Evolutionary conservation across 2,329 filamentous ascomycete species (phyloP).

Genomic region (Dactylonectria estremocensis): DNA sequence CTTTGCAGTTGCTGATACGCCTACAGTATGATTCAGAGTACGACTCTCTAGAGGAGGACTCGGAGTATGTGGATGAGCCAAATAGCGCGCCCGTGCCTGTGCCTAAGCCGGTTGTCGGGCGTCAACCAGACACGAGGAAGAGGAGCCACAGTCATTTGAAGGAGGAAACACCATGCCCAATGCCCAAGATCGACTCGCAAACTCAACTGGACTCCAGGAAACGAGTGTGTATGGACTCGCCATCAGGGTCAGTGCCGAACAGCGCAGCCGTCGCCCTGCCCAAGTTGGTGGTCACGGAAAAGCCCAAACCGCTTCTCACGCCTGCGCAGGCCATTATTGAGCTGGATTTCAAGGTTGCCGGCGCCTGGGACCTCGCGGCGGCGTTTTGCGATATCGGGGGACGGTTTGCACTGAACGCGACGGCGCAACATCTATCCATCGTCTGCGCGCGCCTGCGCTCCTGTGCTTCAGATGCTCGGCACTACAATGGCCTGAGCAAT

Average conservation of each 20-base stretch:
- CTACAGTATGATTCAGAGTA: slow-evolving; percentile 34
- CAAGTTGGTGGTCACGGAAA: background rate
- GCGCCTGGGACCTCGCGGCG: slow-evolving; percentile 27
- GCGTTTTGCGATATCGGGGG: slow-evolving; percentile 39
- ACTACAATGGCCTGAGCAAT: slow-evolving; percentile 7
- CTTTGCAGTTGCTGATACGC: background rate
- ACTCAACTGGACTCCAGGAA: slow-evolving; percentile 31
- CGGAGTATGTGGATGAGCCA: slow-evolving; percentile 21
- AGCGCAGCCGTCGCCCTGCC: background rate
- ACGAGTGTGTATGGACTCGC: slow-evolving; percentile 31
- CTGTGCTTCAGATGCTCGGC: background rate
- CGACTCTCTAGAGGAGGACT: slow-evolving; percentile 4
- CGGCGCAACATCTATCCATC: slow-evolving; percentile 35
- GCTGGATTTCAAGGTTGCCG: slow-evolving; percentile 24
- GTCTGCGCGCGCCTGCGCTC: slow-evolving; percentile 32
- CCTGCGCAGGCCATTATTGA: slow-evolving; percentile 34
- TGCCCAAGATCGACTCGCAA: slow-evolving; percentile 23
- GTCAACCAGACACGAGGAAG: slow-evolving; percentile 30
- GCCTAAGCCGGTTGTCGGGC: background rate
- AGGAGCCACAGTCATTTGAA: slow-evolving; percentile 29
- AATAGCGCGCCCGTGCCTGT: background rate
- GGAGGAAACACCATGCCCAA: slow-evolving; percentile 29
- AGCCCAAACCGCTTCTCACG: slow-evolving; percentile 2
- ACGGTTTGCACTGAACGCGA: slow-evolving; percentile 34
- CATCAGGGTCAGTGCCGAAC: background rate